Base-by-base conservation (phyloP, 148 eudicot species). In the Diospyros lotus region DNA sequence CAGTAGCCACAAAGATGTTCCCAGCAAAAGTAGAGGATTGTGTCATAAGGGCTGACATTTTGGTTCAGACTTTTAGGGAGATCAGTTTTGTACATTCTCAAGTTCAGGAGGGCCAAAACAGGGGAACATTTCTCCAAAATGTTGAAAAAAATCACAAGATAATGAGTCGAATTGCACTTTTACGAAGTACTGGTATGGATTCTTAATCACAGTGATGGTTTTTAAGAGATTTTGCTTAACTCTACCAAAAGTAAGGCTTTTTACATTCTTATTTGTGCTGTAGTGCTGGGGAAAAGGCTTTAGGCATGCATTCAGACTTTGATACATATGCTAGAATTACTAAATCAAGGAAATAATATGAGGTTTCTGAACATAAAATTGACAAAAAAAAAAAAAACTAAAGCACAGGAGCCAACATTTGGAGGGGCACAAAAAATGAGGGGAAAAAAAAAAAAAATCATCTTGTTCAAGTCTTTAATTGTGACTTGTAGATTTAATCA, bases 21-120 rank as follows among this genome's bases (percentile, higher is more conserved):
- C 98, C 98, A 43, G 92, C 96, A 71, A 89, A 80, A 56, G 92
- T 94, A 56, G 98, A 90, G 82, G 97, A 94, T 81, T 96, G 97
- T 78, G 67, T 81, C 17, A 83, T 94, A 73, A 85, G 98, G 85
- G 90, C 97, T 71, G 98, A 94, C 76, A 88, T 94, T 80, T 73
- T 94, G 84, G 69, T 94, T 80, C 96, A 94, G 77, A 82, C 91
- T 58, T 82, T 94, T 56, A 90, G 83, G 75, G 98, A 94, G 76
- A 86, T 94, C 48, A 80, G 78, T 86, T 87, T 81, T 50, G 95
- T 82, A 61, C 81, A 79, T 76, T 88, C 86, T 38, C 68, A 76
- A 69, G 78, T 73, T 78, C 83, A 75, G 63, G 82, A 79, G 65
- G 86, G 78, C 53, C 76, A 72, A 53, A 77, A 61, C 80, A 77